Evolutionary conservation across 2,329 filamentous ascomycete species (phyloP), one percentile per base, ranked within the genome.

Genomic region (Berkeleyomyces basicola): DNA sequence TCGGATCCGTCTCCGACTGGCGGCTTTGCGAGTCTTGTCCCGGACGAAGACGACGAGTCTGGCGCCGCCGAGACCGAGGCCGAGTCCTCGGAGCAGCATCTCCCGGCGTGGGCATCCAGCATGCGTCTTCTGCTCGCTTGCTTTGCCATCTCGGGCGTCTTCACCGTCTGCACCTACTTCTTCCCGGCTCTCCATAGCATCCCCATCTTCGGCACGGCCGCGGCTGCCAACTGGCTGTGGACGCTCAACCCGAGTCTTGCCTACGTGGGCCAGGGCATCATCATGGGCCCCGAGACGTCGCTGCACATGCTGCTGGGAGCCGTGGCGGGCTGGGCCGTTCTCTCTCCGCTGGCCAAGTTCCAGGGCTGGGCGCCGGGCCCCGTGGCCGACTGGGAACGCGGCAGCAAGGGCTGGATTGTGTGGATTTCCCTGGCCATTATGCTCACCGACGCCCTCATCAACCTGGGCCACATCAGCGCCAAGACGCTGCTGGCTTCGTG

Each of bases 401-500:
- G 93, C 7, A 96, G 90, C 71, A 96, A 97, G 74, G 93, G 92
- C 46, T 99, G 93, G 93, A 97, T 99, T 65, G 89, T 99, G 0
- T 99, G 93, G 93, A 79, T 95, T 2, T 96, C 90, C 42, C 76
- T 99, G 39, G 89, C 93, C 3, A 96, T 99, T 67, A 99, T 99
- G 93, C 79, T 99, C 36, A 88, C 89, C 31, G 93, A 99, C 73
- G 90, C 92, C 0, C 79, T 99, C 3, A 82, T 97, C 66, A 96
- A 88, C 68, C 81, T 99, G 7, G 83, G 87, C 1, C 90, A 91
- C 77, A 80, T 96, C 47, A 77, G 87, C 0, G 67, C 87, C 2
- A 82, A 82, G 3, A 86, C 88, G 0, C 66, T 86, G 0, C 71
- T 47, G 11, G 53, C 46, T 9, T 57, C 57, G 43, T 40, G 62